These are phyloP conservation scores for Protomyces pachydermus DNA, from an alignment of 1,139 yeast genomes.

Conservation along the genomic window DNA sequence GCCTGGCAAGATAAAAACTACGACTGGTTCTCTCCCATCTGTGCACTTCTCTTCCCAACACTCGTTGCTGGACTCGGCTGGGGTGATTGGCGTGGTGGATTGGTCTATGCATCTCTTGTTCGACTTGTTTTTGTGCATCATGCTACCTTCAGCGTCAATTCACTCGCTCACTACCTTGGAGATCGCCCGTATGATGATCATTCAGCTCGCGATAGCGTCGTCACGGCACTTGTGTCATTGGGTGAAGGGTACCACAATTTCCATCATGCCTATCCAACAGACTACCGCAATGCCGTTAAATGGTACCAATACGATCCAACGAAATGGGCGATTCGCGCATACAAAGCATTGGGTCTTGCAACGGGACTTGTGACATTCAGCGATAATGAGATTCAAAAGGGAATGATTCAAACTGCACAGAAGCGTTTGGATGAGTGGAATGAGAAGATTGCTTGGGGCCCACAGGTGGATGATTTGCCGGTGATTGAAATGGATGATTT, in stretches of 20 bases:
- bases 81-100: slow-evolving; percentile 91
- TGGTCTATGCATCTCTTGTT: slow-evolving; percentile 81
- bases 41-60: slow-evolving; percentile 71
- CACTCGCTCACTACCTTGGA: slow-evolving; percentile 98
- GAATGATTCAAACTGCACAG: slow-evolving; percentile 90
- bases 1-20: slow-evolving; percentile 92
- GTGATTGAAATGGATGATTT: slow-evolving; percentile 87
- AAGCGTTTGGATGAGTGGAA: slow-evolving; percentile 85
- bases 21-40: slow-evolving; percentile 57
- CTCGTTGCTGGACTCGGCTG: slow-evolving; percentile 71
- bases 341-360: slow-evolving; percentile 77
- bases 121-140: slow-evolving; percentile 86
- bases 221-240: slow-evolving; percentile 91
- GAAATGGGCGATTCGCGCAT: slow-evolving; percentile 65
- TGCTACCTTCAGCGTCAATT: slow-evolving; percentile 97
- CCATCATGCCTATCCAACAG: slow-evolving; percentile 98
- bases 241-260: slow-evolving; percentile 99
- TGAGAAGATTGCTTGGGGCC: slow-evolving; percentile 84
- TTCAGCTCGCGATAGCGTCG: slow-evolving; percentile 91
- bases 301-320: slow-evolving; percentile 99
- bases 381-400: slow-evolving; percentile 94
- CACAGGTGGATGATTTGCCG: slow-evolving; percentile 74
- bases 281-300: slow-evolving; percentile 93
- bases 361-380: slow-evolving; percentile 88
- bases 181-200: slow-evolving; percentile 93